Conservation (phyloP, 2,329 filamentous ascomycete genomes). For the Thermothelomyces thermophilus region DNA sequence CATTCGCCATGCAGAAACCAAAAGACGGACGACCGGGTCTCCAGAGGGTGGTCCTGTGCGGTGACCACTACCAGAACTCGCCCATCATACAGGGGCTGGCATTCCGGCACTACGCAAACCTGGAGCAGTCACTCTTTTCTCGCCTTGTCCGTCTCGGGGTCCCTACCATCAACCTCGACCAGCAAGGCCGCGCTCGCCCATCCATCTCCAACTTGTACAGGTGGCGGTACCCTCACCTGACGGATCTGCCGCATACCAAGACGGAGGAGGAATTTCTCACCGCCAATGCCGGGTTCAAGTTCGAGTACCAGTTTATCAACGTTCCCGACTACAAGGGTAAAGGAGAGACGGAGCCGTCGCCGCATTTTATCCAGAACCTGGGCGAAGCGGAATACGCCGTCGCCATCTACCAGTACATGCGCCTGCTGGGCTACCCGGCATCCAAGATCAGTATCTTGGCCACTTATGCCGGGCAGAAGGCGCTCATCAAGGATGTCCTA, state of each 20-base stretch:
- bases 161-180: constrained; percentile 83
- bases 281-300: constrained; percentile 87
- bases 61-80: constrained; percentile 94
- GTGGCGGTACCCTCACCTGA: constrained; percentile 82
- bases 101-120: constrained; percentile 89
- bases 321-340: constrained; percentile 87
- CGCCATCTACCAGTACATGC: constrained; percentile 95
- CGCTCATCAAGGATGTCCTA: constrained; percentile 82
- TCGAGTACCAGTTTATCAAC: constrained; percentile 95
- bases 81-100: constrained; percentile 92
- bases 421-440: constrained; percentile 84
- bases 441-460: constrained; percentile 79
- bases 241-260: constrained; percentile 70
- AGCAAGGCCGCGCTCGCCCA: constrained; percentile 84
- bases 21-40: constrained; percentile 66
- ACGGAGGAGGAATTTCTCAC: constrained; percentile 62
- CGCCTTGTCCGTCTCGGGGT: constrained; percentile 85
- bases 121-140: constrained; percentile 93
- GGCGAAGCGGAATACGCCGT: constrained; percentile 97
- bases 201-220: constrained; percentile 84
- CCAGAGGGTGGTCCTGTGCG: constrained; percentile 84
- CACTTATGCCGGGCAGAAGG: constrained; percentile 87
- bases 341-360: constrained; percentile 82
- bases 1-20: constrained; percentile 82
- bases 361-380: constrained; percentile 93